Evolutionary conservation across 73 alveolate species (phyloP).

Genomic region (Tetrahymena malaccensis): DNA sequence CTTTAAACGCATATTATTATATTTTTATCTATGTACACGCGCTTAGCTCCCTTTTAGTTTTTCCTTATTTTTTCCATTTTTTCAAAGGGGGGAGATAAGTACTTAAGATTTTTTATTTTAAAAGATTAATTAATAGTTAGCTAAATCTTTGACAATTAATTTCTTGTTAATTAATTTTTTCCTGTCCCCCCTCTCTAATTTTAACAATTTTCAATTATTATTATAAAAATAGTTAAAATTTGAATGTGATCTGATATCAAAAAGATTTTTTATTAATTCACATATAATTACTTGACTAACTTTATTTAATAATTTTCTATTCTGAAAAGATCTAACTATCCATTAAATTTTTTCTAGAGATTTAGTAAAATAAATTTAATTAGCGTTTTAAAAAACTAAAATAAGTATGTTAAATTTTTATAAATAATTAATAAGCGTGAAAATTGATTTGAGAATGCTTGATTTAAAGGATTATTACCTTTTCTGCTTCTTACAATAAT

Average conservation of each 20-base stretch:
- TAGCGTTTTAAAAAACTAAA: too few relatives aligned
- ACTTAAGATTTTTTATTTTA: neutral
- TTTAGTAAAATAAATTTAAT: too few relatives aligned
- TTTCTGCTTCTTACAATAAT: neutral
- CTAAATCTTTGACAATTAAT: neutral
- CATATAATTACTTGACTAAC: neutral
- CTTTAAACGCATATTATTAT: neutral
- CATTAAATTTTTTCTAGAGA: too few relatives aligned
- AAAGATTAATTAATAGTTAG: neutral
- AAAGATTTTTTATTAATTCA: neutral
- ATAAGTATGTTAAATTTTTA: neutral
- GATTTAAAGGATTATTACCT: too few relatives aligned
- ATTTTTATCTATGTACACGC: neutral
- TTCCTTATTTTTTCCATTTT: neutral
- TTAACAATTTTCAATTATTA: neutral
- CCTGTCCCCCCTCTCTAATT: neutral
- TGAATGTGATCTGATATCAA: neutral
- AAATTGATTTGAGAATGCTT: neutral
- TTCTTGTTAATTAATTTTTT: neutral
- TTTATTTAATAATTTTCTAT: neutral
- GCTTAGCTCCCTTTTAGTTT: neutral
- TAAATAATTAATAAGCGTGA: neutral
- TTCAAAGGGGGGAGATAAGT: neutral
- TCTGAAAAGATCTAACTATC: neutral
- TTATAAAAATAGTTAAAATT: neutral